Evolutionary conservation across 371 early-diverging fungal genomes (phyloP).

Genomic region (Chytridiales sp.): DNA sequence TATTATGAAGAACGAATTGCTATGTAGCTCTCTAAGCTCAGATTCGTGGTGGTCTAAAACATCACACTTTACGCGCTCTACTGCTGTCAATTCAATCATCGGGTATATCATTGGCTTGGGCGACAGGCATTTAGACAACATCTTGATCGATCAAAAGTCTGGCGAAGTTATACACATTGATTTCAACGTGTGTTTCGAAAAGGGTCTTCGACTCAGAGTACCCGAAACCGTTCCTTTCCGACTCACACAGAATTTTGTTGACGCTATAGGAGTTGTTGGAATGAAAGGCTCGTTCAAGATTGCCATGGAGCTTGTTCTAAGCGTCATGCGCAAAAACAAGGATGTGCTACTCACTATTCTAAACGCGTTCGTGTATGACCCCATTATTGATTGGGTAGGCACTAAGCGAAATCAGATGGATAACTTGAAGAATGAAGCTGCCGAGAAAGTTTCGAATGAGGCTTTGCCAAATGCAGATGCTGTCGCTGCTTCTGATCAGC

Average conservation of each 20-base stretch:
- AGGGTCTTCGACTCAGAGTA: constrained; percentile 81
- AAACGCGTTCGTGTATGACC: constrained; percentile 94
- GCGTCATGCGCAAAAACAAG: constrained; percentile 74
- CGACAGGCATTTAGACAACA: constrained; percentile 98
- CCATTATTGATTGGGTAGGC: constrained; percentile 78
- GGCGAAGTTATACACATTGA: constrained; percentile 98
- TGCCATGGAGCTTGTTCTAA: constrained; percentile 70
- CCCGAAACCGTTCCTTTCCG: constrained; percentile 98
- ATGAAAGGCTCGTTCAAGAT: constrained; percentile 78
- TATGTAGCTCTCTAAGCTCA: constrained; percentile 30
- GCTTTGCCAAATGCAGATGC: constrained; percentile 7
- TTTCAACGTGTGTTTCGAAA: constrained; percentile 97
- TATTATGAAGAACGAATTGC: constrained; percentile 51
- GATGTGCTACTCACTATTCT: constrained; percentile 82
- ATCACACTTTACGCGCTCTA: constrained; percentile 48
- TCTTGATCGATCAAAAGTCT: constrained; percentile 79
- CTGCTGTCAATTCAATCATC: constrained; percentile 63
- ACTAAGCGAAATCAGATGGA: constrained; percentile 21
- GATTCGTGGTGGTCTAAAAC: constrained; percentile 44
- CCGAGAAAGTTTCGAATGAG: not conserved
- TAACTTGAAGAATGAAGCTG: constrained; percentile 17
- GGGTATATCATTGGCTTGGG: constrained; percentile 98
- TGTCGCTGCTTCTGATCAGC: constrained; percentile 3
- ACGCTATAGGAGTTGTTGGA: constrained; percentile 76
- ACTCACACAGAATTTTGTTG: constrained; percentile 82